Percentiles rank a stretch among this genome's conserved stretches.
phyloP scores from a whole-genome alignment of 257 asterid genomes.

The Rehmannia glutinosa region DNA sequence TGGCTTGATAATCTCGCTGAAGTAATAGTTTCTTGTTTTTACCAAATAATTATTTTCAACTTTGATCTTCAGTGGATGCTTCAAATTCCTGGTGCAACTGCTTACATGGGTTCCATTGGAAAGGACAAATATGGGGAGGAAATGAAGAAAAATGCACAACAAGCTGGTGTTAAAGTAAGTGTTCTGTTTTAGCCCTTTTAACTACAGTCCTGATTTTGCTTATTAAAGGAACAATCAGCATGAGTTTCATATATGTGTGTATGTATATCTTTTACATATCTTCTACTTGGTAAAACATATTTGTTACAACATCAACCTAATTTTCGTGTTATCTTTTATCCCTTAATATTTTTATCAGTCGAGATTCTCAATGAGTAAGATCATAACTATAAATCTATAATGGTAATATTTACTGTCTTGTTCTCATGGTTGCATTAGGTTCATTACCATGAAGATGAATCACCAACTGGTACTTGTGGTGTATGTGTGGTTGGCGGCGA shows the following conservation, averaged over 20 bases:
- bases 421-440: slow-evolving; percentile 36
- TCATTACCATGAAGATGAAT: slow-evolving; percentile 64
- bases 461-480: slow-evolving; percentile 78
- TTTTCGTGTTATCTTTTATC: background rate
- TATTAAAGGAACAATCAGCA: background rate
- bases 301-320: background rate
- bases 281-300: background rate
- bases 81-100: slow-evolving; percentile 79
- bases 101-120: slow-evolving; percentile 64
- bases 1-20: background rate
- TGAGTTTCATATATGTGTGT: background rate
- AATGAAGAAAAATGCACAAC: slow-evolving; percentile 72
- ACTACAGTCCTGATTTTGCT: background rate
- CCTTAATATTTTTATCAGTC: background rate
- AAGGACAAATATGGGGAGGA: slow-evolving; percentile 80
- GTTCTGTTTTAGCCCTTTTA: background rate
- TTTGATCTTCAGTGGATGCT: slow-evolving; percentile 50
- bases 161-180: slow-evolving; percentile 77
- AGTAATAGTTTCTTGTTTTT: background rate
- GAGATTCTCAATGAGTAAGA: background rate
- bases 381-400: background rate
- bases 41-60: background rate
- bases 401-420: background rate
- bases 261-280: background rate
- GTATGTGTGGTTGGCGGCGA: slow-evolving; percentile 70